phyloP scores from a whole-genome alignment of 768 basidiomycete genomes.

The Rhodotorula paludigena region DNA sequence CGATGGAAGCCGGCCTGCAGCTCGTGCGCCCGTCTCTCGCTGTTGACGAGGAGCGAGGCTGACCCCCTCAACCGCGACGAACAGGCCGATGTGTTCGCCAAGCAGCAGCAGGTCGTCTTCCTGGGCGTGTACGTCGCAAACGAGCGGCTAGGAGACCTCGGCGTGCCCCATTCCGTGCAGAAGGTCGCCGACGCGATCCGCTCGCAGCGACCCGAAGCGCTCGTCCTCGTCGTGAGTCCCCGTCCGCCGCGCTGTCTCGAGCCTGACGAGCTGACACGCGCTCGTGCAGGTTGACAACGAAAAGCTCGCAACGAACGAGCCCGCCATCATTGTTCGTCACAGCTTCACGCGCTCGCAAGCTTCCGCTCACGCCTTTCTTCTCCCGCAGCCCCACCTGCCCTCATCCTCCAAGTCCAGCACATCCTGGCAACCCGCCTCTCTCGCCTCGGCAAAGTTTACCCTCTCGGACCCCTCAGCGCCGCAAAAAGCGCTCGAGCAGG shows the following conservation, averaged over 20 bases:
- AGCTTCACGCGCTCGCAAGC: not conserved
- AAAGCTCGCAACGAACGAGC: constrained; percentile 54
- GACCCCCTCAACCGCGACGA: not conserved
- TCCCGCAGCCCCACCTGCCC: constrained; percentile 18
- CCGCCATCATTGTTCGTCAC: constrained; percentile 59
- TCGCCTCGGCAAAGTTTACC: constrained; percentile 51
- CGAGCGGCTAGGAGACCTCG: constrained; percentile 56
- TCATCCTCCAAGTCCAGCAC: constrained; percentile 11
- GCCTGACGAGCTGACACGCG: constrained; percentile 14
- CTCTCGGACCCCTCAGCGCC: constrained; percentile 54
- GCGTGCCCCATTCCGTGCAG: constrained; percentile 64
- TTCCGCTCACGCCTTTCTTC: not conserved
- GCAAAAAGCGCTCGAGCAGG: constrained; percentile 53
- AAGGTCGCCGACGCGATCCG: constrained; percentile 58
- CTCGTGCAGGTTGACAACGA: constrained; percentile 58
- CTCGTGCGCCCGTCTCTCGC: constrained; percentile 17
- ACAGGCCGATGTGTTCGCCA: constrained; percentile 41
- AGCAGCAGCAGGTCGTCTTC: constrained; percentile 20
- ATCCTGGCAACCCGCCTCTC: not conserved
- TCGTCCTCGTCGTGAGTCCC: constrained; percentile 65
- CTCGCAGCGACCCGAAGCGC: constrained; percentile 56
- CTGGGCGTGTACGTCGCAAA: constrained; percentile 45
- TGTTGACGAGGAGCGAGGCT: not conserved
- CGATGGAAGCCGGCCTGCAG: constrained; percentile 66
- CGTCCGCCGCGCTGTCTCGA: not conserved